Evolutionary conservation across 2,329 filamentous ascomycete species (phyloP), one percentile per base, ranked within the genome.

Genomic region (Lecanicillium sp.): DNA sequence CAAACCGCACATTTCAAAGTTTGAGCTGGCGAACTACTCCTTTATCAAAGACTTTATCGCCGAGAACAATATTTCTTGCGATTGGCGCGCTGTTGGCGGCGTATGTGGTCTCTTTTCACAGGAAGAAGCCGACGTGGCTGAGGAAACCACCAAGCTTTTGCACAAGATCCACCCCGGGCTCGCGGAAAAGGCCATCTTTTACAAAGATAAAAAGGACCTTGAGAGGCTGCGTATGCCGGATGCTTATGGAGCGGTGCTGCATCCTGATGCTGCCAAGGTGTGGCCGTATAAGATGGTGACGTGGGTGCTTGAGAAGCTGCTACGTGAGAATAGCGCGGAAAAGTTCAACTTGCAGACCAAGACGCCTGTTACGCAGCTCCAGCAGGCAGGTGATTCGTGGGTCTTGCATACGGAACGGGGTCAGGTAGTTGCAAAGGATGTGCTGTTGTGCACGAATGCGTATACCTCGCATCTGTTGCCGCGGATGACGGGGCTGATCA

Each of bases 221-320:
- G 62, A 59, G 19, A 60, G 60, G 25, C 66, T 84, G 17, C 65
- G 78, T 4, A 59, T 82, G 2, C 69, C 73, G 0, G 56, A 57
- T 7, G 80, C 78, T 6, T 53, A 70, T 7, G 85, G 80, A 3
- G 83, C 78, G 5, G 69, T 87, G 4, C 62, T 81, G 13, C 81
- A 81, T 44, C 63, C 65, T 29, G 63, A 75, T 30, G 84, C 85
- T 0, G 83, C 79, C 0, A 78, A 77, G 48, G 55, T 86, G 33
- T 89, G 83, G 83, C 87, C 87, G 0, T 94, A 94, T 59, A 94
- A 92, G 60, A 73, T 94, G 14, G 79, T 94, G 2, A 67, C 78
- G 1, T 82, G 78, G 59, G 68, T 89, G 1, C 62, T 94, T 1
- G 76, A 85, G 53, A 58, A 64, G 8, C 68, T 85, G 0, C 51